Evolutionary conservation across 2,329 filamentous ascomycete genomes (phyloP).

Genomic region (Calcarisporium arbuscula): DNA sequence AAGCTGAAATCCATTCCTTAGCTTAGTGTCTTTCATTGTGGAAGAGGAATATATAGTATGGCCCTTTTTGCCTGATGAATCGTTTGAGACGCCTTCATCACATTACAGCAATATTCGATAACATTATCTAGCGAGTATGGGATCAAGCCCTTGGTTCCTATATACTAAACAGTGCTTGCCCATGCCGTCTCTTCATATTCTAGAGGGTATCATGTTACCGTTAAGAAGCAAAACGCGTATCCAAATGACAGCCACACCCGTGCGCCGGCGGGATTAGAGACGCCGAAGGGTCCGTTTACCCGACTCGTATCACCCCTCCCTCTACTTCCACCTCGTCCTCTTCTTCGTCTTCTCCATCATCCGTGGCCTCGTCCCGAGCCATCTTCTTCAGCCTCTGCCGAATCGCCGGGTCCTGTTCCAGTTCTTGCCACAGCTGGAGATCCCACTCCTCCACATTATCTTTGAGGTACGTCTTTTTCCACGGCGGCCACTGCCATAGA

Average conservation of each 20-base stretch:
- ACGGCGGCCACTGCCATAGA: constrained; percentile 41
- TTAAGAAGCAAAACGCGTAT: constrained; percentile 5
- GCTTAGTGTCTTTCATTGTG: too few relatives aligned
- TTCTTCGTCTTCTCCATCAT: constrained; percentile 14
- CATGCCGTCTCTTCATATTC: not conserved
- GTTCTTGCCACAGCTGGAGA: constrained; percentile 51
- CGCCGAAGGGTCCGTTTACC: too few relatives aligned
- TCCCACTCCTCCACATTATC: constrained; percentile 44
- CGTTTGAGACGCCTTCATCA: too few relatives aligned
- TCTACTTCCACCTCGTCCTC: constrained; percentile 17
- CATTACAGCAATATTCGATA: too few relatives aligned
- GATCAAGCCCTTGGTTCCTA: too few relatives aligned
- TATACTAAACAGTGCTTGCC: too few relatives aligned
- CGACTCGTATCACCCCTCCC: too few relatives aligned
- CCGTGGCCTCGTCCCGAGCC: constrained; percentile 26
- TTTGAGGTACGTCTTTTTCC: constrained; percentile 24
- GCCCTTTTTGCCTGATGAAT: too few relatives aligned
- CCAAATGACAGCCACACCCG: constrained; percentile 7
- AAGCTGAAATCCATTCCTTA: too few relatives aligned
- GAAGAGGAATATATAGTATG: too few relatives aligned
- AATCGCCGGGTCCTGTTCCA: constrained; percentile 45
- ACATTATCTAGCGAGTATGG: too few relatives aligned
- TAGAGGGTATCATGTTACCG: constrained; percentile 4
- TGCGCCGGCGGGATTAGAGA: too few relatives aligned
- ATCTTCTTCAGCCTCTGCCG: constrained; percentile 34